Base-by-base conservation (phyloP, 2,329 filamentous ascomycete genomes). In the Ophiostoma montium region DNA sequence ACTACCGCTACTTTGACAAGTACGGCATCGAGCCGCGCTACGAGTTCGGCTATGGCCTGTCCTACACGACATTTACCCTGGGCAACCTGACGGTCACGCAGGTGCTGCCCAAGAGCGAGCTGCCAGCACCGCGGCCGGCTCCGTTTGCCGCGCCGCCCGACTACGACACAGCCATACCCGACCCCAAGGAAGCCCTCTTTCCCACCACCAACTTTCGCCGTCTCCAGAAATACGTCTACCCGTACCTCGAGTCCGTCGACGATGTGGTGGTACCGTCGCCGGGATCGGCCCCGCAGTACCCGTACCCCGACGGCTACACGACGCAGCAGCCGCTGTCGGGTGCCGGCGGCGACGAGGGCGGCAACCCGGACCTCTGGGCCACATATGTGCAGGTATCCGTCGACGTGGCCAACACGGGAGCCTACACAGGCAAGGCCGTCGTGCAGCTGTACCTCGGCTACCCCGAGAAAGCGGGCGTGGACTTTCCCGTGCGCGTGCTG, bases 1-100 rank as follows among this genome's bases (percentile, higher is more conserved):
- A 95, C 67, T 95, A 95, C 66, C 81, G 88, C 12, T 77, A 89
- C 63, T 89, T 95, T 57, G 88, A 95, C 68, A 85, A 83, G 60
- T 65, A 82, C 49, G 70, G 72, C 50, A 81, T 92, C 52, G 70
- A 71, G 5, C 89, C 89, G 1, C 82, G 84, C 1, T 95, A 82
- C 60, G 84, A 86, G 43, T 95, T 95, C 57, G 89, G 90, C 0
- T 89, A 80, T 52, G 90, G 89, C 0, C 72, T 95, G 2, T 86
- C 81, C 47, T 94, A 92, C 67, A 88, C 86, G 0, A 74, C 66
- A 1, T 94, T 90, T 62, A 66, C 75, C 12, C 73, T 86, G 50
- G 70, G 69, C 11, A 71, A 75, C 31, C 57, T 77, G 12, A 63
- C 68, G 9, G 63, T 84, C 45, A 62, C 63, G 16, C 55, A 63